Conservation (phyloP, 768 basidiomycete genomes). For the Xanthoconium purpureum region DNA sequence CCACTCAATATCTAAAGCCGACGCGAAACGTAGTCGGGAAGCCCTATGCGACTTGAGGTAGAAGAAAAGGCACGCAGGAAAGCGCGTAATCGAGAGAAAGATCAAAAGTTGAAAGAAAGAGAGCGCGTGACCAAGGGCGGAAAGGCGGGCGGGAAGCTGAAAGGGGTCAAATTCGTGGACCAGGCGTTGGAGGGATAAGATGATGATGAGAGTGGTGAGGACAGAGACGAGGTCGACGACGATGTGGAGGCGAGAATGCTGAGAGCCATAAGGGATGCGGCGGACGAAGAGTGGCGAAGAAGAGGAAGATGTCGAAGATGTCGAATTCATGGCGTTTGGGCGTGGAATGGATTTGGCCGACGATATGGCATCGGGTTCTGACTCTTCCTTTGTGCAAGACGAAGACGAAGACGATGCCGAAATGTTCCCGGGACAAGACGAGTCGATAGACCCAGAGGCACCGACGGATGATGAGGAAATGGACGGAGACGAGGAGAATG, state of each 20-base stretch:
- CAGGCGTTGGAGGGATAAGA: constrained; percentile 6
- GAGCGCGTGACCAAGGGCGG: constrained; percentile 27
- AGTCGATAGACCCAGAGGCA: constrained; percentile 10
- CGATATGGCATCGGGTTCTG: constrained; percentile 13
- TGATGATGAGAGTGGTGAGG: constrained; percentile 23
- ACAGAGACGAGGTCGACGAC: constrained; percentile 22
- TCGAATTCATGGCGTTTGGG: constrained; percentile 9
- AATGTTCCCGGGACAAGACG: constrained; percentile 10
- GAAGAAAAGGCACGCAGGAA: constrained; percentile 42
- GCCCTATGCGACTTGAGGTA: constrained; percentile 35
- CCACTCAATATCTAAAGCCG: constrained; percentile 44
- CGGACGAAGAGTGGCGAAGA: constrained; percentile 19
- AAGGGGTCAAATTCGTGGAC: constrained; percentile 14
- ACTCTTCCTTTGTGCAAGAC: constrained; percentile 10
- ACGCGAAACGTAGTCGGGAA: constrained; percentile 36
- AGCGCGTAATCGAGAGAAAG: constrained; percentile 45
- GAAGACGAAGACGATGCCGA: constrained; percentile 15
- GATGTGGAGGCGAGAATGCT: constrained; percentile 27
- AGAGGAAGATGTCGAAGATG: constrained; percentile 18
- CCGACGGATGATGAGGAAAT: constrained; percentile 20
- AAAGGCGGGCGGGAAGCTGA: constrained; percentile 10
- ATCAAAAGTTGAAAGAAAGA: constrained; percentile 48
- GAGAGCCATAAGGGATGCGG: constrained; percentile 30
- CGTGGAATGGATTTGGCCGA: constrained; percentile 10
- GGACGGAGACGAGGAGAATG: constrained; percentile 8